Base-by-base conservation (phyloP, 1,284 basidiomycete genomes). In the Vanrija pseudolonga region DNA sequence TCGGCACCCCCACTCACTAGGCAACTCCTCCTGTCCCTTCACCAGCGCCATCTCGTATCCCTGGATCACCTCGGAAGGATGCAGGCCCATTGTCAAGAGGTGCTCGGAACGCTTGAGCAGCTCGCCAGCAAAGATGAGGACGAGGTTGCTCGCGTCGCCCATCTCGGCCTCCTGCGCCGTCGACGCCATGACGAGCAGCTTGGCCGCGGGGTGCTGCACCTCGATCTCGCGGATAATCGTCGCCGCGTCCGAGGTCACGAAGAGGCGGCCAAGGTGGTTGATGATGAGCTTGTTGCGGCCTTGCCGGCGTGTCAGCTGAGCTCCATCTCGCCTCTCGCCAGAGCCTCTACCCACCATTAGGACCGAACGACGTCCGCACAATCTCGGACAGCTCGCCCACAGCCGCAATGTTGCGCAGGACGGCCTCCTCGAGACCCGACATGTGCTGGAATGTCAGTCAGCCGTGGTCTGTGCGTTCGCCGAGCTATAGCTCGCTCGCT, bases 171-270 rank as follows among this genome's bases (percentile, higher is more conserved):
- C 95, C 74, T 99, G 96, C 32, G 95, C 90, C 71, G 97, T 92
- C 40, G 89, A 91, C 18, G 94, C 93, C 90, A 98, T 96, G 28
- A 98, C 95, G 14, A 99, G 80, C 11, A 98, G 81, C 77, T 98
- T 98, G 26, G 93, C 96, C 6, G 95, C 95, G 0, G 96, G 96
- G 76, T 98, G 96, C 24, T 98, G 91, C 47, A 99, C 92, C 73
- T 98, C 96, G 73, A 98, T 86, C 79, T 99, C 96, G 62, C 89
- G 85, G 72, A 98, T 94, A 78, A 99, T 98, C 55, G 96, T 98
- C 11, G 96, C 96, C 8, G 96, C 95, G 83, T 99, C 96, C 47
- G 91, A 96, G 26, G 96, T 99, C 56, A 98, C 94, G 77, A 98
- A 98, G 46, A 98, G 82, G 71, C 86, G 84, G 54, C 93, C 93